Conservation (phyloP, 345 rosid species). For the Ailanthus altissimus region DNA sequence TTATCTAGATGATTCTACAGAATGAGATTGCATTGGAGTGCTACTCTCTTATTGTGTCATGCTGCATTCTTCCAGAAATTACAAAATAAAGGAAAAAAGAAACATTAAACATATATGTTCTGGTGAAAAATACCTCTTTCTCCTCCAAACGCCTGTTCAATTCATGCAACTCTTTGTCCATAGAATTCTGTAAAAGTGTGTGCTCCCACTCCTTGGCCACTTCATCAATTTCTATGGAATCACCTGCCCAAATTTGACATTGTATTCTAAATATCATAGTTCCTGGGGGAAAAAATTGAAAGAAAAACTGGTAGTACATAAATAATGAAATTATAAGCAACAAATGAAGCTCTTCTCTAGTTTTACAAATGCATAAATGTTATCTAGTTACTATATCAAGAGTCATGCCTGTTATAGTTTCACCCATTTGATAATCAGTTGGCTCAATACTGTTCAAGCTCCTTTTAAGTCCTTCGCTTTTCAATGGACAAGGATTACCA, state of each 20-base stretch:
- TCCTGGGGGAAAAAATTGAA: slow-evolving; percentile 5
- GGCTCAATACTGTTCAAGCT: slow-evolving; percentile 81
- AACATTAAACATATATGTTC: not conserved
- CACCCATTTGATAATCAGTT: slow-evolving; percentile 77
- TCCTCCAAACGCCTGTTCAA: slow-evolving; percentile 85
- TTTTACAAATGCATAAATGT: not conserved
- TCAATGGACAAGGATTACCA: slow-evolving; percentile 58
- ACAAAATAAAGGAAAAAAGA: not conserved
- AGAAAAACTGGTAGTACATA: not conserved
- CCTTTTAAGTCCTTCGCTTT: slow-evolving; percentile 85
- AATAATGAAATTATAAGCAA: not conserved
- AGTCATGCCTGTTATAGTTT: slow-evolving; percentile 58
- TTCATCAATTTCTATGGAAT: slow-evolving; percentile 80
- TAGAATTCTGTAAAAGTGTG: slow-evolving; percentile 78
- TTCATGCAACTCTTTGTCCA: slow-evolving; percentile 95
- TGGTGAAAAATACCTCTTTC: slow-evolving; percentile 73
- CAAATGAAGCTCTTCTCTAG: not conserved
- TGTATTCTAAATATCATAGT: slow-evolving; percentile 14
- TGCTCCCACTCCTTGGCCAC: slow-evolving; percentile 98
- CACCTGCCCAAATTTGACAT: slow-evolving; percentile 46
- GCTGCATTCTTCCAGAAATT: not conserved
- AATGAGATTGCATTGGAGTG: not conserved
- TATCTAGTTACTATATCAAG: not conserved
- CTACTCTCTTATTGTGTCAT: not conserved
- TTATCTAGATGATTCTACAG: not conserved